Conservation (phyloP, 1,284 basidiomycete species). For the Fomitopsis pinicola region DNA sequence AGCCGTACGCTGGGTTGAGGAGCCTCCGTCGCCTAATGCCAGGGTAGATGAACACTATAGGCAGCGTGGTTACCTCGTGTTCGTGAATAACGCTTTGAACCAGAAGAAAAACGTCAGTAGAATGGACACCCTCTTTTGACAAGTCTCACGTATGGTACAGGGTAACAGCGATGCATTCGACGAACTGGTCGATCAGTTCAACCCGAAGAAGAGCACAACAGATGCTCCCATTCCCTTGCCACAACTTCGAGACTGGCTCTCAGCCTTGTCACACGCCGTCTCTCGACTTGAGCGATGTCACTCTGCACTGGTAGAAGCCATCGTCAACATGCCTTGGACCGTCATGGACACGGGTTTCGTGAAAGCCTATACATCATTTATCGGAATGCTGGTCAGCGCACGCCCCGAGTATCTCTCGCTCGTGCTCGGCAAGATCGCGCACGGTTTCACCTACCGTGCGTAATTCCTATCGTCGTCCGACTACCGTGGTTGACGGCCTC, state of each 20-base stretch:
- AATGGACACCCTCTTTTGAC: conserved; percentile 8
- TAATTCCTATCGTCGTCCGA: conserved; percentile 12
- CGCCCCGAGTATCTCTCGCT: conserved; percentile 88
- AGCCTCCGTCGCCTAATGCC: background rate
- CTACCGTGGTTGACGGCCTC: background rate
- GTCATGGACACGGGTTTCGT: conserved; percentile 82
- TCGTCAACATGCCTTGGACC: conserved; percentile 90
- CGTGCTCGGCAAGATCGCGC: conserved; percentile 78
- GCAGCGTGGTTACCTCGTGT: conserved; percentile 83
- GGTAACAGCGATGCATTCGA: conserved; percentile 65
- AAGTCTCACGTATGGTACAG: conserved; percentile 31
- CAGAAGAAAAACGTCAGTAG: conserved; percentile 63
- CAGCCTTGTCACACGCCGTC: conserved; percentile 75
- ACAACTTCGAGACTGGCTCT: conserved; percentile 70
- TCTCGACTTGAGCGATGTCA: conserved; percentile 81
- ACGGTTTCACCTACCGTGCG: conserved; percentile 88
- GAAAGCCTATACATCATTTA: conserved; percentile 82
- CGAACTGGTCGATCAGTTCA: conserved; percentile 70
- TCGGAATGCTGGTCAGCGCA: conserved; percentile 92
- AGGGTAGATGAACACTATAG: conserved; percentile 59
- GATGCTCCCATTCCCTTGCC: conserved; percentile 39
- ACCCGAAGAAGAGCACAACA: conserved; percentile 39
- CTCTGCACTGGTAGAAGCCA: conserved; percentile 80
- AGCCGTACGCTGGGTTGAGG: background rate
- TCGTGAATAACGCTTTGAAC: conserved; percentile 77